phyloP scores from a whole-genome alignment of 2,329 filamentous ascomycete species.

The Coniochaeta pulveracea region DNA sequence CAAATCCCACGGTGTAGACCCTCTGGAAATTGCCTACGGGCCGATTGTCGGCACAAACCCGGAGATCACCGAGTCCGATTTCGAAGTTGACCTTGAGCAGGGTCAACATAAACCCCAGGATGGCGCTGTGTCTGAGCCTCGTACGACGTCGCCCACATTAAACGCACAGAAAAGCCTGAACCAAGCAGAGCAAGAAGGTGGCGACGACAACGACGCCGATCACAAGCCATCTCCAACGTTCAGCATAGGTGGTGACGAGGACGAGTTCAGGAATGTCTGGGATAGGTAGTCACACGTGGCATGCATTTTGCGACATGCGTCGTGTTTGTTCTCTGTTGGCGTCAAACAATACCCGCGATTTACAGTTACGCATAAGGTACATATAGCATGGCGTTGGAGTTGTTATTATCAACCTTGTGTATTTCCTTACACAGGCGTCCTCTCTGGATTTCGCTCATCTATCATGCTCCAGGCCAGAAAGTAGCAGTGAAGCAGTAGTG shows the following conservation, averaged over 20 bases:
- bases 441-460: no score
- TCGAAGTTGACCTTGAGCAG: conserved; percentile 12
- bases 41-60: conserved; percentile 13
- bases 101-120: conserved; percentile 12
- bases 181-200: not conserved
- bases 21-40: conserved; percentile 17
- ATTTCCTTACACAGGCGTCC: no score
- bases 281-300: conserved; percentile 5
- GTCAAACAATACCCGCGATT: not conserved
- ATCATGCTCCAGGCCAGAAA: no score
- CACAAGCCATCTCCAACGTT: conserved; percentile 7
- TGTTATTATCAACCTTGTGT: not conserved
- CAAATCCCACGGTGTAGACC: conserved; percentile 10
- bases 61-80: conserved; percentile 14
- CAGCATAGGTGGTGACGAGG: conserved; percentile 19
- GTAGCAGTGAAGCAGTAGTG: no score
- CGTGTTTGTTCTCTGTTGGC: not conserved
- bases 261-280: conserved; percentile 38
- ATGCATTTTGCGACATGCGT: not conserved
- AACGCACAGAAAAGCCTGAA: not conserved
- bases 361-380: not conserved
- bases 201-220: not conserved
- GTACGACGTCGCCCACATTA: not conserved
- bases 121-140: conserved; percentile 1
- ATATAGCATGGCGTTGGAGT: conserved; percentile 3